These are phyloP conservation scores for Penicillium steckii DNA, from an alignment of 495 filamentous ascomycete species.

Conservation along the genomic window DNA sequence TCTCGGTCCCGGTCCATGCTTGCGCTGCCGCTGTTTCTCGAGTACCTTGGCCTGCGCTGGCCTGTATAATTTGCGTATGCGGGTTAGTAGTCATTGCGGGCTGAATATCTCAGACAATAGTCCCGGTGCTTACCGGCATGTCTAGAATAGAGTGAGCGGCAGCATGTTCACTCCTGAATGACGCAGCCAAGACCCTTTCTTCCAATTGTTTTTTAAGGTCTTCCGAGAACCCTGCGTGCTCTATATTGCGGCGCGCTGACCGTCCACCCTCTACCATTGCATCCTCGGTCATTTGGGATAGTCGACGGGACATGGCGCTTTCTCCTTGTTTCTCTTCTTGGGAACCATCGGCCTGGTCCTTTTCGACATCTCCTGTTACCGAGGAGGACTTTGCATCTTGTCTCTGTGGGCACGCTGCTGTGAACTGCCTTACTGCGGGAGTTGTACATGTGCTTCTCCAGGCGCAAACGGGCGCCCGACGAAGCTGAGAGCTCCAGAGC, in stretches of 20 bases:
- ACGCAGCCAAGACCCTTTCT: conserved; percentile 66
- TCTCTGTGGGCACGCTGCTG: conserved; percentile 18
- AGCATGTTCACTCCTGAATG: conserved; percentile 69
- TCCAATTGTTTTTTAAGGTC: conserved; percentile 76
- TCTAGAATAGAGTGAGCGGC: conserved; percentile 65
- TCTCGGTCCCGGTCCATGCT: conserved; percentile 79
- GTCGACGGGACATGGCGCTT: conserved; percentile 71
- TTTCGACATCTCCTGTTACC: conserved; percentile 12
- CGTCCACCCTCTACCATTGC: conserved; percentile 68
- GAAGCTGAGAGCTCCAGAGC: conserved; percentile 14
- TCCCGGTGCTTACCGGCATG: conserved; percentile 50
- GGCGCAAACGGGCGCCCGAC: conserved; percentile 12
- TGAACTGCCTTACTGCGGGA: conserved; percentile 21
- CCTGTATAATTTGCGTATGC: conserved; percentile 25
- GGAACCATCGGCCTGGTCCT: not conserved
- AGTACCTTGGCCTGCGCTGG: conserved; percentile 67
- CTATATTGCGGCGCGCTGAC: conserved; percentile 69
- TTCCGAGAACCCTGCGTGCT: conserved; percentile 83
- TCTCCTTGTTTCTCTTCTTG: conserved; percentile 26
- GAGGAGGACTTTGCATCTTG: conserved; percentile 21
- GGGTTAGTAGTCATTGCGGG: conserved; percentile 6
- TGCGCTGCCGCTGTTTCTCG: conserved; percentile 67
- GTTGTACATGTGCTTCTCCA: conserved; percentile 7
- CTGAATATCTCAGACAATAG: not conserved
- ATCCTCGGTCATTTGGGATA: conserved; percentile 80